Evolutionary conservation across 2,329 filamentous ascomycete species (phyloP).

Genomic region (Metarhizium rileyi): DNA sequence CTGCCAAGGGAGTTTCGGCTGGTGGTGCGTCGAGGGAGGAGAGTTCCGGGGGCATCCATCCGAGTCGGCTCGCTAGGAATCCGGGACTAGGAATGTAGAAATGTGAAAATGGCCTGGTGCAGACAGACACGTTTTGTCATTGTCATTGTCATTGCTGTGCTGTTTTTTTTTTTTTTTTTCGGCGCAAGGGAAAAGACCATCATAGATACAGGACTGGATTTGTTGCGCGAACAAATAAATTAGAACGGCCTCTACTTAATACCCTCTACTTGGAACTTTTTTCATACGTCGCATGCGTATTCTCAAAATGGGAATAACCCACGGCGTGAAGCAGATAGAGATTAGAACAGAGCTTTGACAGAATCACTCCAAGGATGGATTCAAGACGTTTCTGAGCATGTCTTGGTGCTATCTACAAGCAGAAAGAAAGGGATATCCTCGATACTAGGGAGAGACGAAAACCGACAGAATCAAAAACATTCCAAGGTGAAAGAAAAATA

Average conservation of each 20-base stretch:
- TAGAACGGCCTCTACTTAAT: background rate
- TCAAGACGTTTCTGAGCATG: background rate
- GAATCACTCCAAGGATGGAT: background rate
- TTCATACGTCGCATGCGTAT: background rate
- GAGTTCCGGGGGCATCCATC: conserved; percentile 35
- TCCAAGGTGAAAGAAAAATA: background rate
- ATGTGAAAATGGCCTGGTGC: too few species aligned
- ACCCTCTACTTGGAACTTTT: background rate
- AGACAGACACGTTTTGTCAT: too few species aligned
- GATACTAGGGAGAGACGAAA: conserved; percentile 3
- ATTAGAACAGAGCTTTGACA: background rate
- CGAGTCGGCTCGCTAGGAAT: conserved; percentile 34
- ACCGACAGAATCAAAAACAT: background rate
- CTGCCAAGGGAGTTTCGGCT: conserved; percentile 23
- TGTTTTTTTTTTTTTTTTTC: too few species aligned
- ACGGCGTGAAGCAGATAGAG: background rate
- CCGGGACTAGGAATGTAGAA: conserved; percentile 7
- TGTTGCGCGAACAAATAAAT: background rate
- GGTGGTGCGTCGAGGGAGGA: conserved; percentile 15
- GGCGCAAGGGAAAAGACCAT: too few species aligned
- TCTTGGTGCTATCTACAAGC: conserved; percentile 8
- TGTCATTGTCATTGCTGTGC: too few species aligned
- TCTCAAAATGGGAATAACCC: background rate
- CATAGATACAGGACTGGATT: too few species aligned
- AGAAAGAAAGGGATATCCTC: conserved; percentile 11